phyloP scores from a whole-genome alignment of 2,329 filamentous ascomycete genomes.

The Penicillium sp. region DNA sequence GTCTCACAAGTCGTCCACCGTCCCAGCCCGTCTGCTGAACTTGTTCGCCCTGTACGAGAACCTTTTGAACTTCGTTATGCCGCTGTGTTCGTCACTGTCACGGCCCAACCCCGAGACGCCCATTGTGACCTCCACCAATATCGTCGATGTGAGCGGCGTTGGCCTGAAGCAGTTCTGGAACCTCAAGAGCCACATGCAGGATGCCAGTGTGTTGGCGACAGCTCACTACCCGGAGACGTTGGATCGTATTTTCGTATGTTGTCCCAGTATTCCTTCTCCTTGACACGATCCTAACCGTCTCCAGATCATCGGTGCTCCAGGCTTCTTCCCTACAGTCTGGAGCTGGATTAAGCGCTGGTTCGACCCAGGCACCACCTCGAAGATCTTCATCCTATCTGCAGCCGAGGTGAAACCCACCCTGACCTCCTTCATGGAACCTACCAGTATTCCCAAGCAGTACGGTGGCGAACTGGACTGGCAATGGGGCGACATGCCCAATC shows the following conservation, averaged over 20 bases:
- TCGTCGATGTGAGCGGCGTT: constrained; percentile 85
- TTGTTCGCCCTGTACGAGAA: constrained; percentile 94
- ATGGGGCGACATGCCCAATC: constrained; percentile 68
- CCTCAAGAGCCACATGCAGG: constrained; percentile 88
- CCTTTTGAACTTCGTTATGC: constrained; percentile 79
- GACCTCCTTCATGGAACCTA: constrained; percentile 71
- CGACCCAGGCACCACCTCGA: constrained; percentile 85
- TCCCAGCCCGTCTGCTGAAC: constrained; percentile 69
- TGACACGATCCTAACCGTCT: neutral
- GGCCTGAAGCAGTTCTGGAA: constrained; percentile 95
- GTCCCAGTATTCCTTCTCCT: neutral
- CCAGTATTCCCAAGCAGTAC: constrained; percentile 83
- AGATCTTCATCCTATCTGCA: constrained; percentile 83
- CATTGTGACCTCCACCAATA: constrained; percentile 88
- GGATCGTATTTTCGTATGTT: constrained; percentile 66
- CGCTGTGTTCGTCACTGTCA: constrained; percentile 73
- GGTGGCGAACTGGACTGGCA: constrained; percentile 79
- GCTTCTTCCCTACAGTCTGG: constrained; percentile 87
- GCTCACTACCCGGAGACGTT: constrained; percentile 94
- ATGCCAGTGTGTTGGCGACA: constrained; percentile 79
- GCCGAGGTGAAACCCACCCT: constrained; percentile 73
- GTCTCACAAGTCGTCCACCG: constrained; percentile 55
- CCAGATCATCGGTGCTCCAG: constrained; percentile 78
- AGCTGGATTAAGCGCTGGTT: constrained; percentile 96
- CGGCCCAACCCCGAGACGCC: constrained; percentile 73